These are phyloP conservation scores for Solioccasus polychromus DNA, from an alignment of 768 basidiomycete species.

Conservation along the genomic window DNA sequence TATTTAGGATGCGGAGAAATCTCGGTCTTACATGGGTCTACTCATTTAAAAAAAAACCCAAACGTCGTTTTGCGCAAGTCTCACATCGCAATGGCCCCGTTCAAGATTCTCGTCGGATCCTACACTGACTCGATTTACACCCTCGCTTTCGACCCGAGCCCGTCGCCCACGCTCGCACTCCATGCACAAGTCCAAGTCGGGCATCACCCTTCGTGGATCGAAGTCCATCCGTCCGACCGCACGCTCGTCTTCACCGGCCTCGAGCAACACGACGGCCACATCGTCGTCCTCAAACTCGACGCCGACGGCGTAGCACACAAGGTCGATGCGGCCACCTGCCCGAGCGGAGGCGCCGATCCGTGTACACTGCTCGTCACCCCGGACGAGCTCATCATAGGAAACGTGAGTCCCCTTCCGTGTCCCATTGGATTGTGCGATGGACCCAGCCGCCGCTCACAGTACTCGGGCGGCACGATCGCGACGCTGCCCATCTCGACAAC, in stretches of 20 bases:
- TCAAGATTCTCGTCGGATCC: conserved; percentile 58
- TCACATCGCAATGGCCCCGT: conserved; percentile 22
- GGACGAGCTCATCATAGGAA: conserved; percentile 61
- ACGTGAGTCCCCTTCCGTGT: conserved; percentile 50
- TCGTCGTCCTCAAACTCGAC: conserved; percentile 58
- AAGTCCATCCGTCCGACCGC: conserved; percentile 51
- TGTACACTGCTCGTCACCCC: conserved; percentile 61
- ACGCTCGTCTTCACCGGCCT: conserved; percentile 64
- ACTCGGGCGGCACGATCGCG: conserved; percentile 60
- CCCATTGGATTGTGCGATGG: background rate
- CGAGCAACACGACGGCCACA: conserved; percentile 64
- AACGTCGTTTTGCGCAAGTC: no score
- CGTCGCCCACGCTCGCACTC: conserved; percentile 50
- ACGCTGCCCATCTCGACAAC: conserved; percentile 52
- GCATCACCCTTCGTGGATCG: conserved; percentile 75
- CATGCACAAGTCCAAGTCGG: conserved; percentile 49
- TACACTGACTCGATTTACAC: conserved; percentile 63
- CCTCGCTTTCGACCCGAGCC: conserved; percentile 62
- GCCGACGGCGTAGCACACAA: conserved; percentile 41
- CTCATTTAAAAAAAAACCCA: no score
- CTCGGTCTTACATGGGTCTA: no score
- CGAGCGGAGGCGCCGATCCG: conserved; percentile 58
- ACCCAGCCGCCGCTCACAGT: no score
- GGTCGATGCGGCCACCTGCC: conserved; percentile 40
- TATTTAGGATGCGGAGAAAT: no score